A percentile compares a stretch with the other conserved stretches of the same genome.
phyloP scores from a whole-genome alignment of 2,329 filamentous ascomycete species.

The Fusarium xyrophilum region DNA sequence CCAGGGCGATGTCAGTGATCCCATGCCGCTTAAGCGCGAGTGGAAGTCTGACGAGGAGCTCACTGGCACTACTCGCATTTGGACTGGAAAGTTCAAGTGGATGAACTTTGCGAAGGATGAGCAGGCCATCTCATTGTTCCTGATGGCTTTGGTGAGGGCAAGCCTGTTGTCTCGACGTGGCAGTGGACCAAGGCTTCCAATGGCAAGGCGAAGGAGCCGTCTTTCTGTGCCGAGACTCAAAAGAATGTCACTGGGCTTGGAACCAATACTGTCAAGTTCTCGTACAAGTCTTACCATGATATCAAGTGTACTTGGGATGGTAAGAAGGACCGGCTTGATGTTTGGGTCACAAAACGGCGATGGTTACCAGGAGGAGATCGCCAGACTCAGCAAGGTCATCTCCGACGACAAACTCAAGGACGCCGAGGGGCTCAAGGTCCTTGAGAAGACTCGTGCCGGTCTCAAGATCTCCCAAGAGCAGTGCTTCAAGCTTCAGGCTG shows the following conservation, averaged over 20 bases:
- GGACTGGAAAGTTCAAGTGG: conserved; percentile 37
- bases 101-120: conserved; percentile 14
- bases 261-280: conserved; percentile 9
- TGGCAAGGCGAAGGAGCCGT: conserved; percentile 4
- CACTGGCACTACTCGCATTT: conserved; percentile 7
- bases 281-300: conserved; percentile 16
- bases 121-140: conserved; percentile 29
- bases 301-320: conserved; percentile 22
- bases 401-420: neutral
- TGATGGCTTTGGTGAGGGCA: conserved; percentile 28
- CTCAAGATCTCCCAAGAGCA: neutral
- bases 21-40: conserved; percentile 4
- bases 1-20: neutral
- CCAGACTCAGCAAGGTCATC: neutral
- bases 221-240: neutral
- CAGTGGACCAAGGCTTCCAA: conserved; percentile 19
- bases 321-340: conserved; percentile 20
- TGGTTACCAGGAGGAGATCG: neutral
- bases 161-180: conserved; percentile 30
- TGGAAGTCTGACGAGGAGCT: conserved; percentile 21
- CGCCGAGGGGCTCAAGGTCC: neutral
- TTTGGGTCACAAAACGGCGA: neutral
- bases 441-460: neutral
- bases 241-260: neutral
- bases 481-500: neutral